A percentile compares a stretch with the other conserved stretches of the same genome.
phyloP scores from a whole-genome alignment of 495 filamentous ascomycete genomes.

The Aspergillus cristatus region DNA sequence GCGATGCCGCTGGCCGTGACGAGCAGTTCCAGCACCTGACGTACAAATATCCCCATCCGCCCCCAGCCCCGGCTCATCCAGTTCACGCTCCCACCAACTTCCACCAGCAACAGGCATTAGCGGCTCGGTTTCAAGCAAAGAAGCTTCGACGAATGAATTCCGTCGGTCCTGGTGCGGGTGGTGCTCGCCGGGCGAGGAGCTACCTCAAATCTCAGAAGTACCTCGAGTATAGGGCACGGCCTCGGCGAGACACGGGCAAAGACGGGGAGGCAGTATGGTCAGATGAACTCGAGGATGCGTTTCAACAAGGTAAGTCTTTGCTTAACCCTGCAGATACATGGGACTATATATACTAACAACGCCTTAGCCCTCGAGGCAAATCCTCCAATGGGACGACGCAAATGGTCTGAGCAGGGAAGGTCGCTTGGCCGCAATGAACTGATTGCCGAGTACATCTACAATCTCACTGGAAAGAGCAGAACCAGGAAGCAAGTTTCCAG shows the following conservation, averaged over 20 bases:
- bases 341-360: too few relatives aligned
- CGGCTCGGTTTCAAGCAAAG: conserved; percentile 26
- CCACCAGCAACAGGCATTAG: conserved; percentile 24
- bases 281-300: conserved; percentile 73
- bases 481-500: conserved; percentile 87
- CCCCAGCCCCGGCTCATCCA: conserved; percentile 22
- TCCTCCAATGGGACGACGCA: conserved; percentile 72
- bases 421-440: conserved; percentile 85
- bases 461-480: conserved; percentile 55
- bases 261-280: conserved; percentile 65
- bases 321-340: too few relatives aligned
- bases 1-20: conserved; percentile 23
- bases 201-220: conserved; percentile 42
- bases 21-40: conserved; percentile 32
- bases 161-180: conserved; percentile 19
- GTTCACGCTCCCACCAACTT: conserved; percentile 18
- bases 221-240: conserved; percentile 59
- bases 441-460: conserved; percentile 72
- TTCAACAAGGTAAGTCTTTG: conserved; percentile 69
- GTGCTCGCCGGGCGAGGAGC: conserved; percentile 27
- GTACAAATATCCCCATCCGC: conserved; percentile 32
- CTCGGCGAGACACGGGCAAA: conserved; percentile 47
- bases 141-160: conserved; percentile 34
- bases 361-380: conserved; percentile 73
- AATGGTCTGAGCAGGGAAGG: conserved; percentile 62